Percentiles rank a stretch among this genome's conserved stretches.
These are phyloP conservation scores for Jatropha curcas DNA, from an alignment of 345 rosid species.

Conservation along the genomic window DNA sequence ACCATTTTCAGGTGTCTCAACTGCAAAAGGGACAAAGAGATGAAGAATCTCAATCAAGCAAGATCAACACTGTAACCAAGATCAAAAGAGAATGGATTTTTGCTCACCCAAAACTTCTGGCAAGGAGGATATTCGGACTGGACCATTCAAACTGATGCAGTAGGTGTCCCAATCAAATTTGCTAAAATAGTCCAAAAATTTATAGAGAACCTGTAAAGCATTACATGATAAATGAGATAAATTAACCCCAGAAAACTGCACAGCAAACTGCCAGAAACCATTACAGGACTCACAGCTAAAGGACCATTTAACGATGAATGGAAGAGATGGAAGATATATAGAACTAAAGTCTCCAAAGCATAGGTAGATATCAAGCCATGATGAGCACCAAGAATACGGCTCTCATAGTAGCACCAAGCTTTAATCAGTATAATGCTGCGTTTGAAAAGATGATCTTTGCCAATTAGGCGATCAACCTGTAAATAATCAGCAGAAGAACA, in stretches of 20 bases:
- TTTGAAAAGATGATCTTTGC: conserved; percentile 83
- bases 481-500: conserved; percentile 14
- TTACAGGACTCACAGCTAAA: conserved; percentile 55
- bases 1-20: conserved; percentile 37
- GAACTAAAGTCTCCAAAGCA: conserved; percentile 77
- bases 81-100: conserved; percentile 1
- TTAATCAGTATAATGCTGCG: conserved; percentile 74
- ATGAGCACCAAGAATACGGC: conserved; percentile 90
- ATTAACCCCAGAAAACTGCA: background rate
- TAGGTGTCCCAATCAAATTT: conserved; percentile 79
- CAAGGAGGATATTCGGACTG: conserved; percentile 55
- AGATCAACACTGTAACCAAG: conserved; percentile 1
- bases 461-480: conserved; percentile 69
- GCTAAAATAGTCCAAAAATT: conserved; percentile 76
- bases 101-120: conserved; percentile 57
- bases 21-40: conserved; percentile 27
- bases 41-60: background rate
- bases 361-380: conserved; percentile 83
- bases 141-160: conserved; percentile 64
- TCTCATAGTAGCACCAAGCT: conserved; percentile 97
- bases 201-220: conserved; percentile 56
- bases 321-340: conserved; percentile 69
- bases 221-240: background rate
- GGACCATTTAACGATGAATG: conserved; percentile 74
- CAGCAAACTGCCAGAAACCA: background rate